Base-by-base conservation (phyloP, 2,329 filamentous ascomycete species). In the Dothidotthia symphoricarpi region DNA sequence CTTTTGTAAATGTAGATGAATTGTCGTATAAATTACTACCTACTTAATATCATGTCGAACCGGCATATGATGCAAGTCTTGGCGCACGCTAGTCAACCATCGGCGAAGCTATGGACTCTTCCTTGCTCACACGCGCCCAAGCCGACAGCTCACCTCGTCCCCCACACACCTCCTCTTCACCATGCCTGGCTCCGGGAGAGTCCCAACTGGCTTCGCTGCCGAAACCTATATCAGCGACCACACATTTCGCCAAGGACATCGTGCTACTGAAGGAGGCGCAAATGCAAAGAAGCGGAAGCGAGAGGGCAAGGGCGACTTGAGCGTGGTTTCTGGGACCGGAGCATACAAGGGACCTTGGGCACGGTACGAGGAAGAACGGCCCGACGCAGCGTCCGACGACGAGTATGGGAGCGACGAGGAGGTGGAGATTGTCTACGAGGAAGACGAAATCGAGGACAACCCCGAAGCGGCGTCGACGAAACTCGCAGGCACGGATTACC, bases 281-380 rank as follows among this genome's bases (percentile, higher is more conserved):
- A 53, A 51, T 7, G 72, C 79, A 17, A 96, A 94, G 67, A 85
- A 86, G 49, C 75, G 82, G n/a, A 86, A 83, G 53, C 77, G 93
- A 44, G 89, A 97, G 67, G 81, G 74, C 51, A 96, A 93, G 61
- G 93, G 93, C 31, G 83, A 91, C 62, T 81, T 88, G 28, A 81
- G 83, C 13, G 77, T 96, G 26, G 85, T 90, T 0, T 90, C 95
- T 57, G 93, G 93, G 1, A 82, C 88, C 6, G 85, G 84, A 36
- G 84, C 89, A 30, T 98, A 98, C 67, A 78, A 95, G 25, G 94
- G 94, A 0, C 94, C 93, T 0, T 98, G 94, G 94, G 94, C 93
- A 7, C 83, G 78, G 63, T 95, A 94, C 61, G 76, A 82, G 47
- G 74, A 82, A 33, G 82, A 90, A 49, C 85, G 86, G 55, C 85